Evolutionary conservation across 306 rosid genomes (phyloP).

Genomic region (Sicyos edulis): DNA sequence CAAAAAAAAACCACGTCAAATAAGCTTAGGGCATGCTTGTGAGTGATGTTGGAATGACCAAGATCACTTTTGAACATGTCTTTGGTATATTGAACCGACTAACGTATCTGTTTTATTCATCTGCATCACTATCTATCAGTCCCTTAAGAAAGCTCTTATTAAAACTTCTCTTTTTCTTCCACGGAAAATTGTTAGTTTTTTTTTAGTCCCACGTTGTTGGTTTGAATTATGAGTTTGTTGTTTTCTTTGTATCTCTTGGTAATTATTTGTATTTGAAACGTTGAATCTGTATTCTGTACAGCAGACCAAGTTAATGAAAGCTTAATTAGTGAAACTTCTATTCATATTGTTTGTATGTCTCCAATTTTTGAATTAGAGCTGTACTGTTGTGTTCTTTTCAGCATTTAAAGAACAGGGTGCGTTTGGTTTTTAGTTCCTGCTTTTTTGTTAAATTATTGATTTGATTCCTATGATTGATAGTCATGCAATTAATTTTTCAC

Average conservation of each 20-base stretch:
- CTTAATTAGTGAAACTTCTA: neutral
- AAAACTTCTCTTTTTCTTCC: neutral
- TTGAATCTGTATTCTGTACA: conserved; percentile 10
- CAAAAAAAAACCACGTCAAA: neutral
- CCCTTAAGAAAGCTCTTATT: neutral
- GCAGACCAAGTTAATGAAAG: neutral
- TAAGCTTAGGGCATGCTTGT: neutral
- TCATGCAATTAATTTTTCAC: neutral
- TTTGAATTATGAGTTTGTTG: neutral
- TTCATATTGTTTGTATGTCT: neutral
- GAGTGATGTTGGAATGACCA: neutral
- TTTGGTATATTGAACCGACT: neutral
- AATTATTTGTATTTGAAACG: neutral
- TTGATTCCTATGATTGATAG: neutral
- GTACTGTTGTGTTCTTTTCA: neutral
- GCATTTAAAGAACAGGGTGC: neutral
- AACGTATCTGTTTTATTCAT: conserved; percentile 7
- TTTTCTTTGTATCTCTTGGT: neutral
- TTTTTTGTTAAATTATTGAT: neutral
- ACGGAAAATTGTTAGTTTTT: neutral
- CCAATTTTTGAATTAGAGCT: neutral
- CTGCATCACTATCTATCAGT: neutral
- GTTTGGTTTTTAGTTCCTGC: neutral
- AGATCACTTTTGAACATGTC: neutral
- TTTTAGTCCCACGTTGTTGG: neutral